Percentiles rank a stretch among this genome's conserved stretches.
Conservation (phyloP, 1,284 basidiomycete genomes). For the Mycosarcoma maydis region DNA sequence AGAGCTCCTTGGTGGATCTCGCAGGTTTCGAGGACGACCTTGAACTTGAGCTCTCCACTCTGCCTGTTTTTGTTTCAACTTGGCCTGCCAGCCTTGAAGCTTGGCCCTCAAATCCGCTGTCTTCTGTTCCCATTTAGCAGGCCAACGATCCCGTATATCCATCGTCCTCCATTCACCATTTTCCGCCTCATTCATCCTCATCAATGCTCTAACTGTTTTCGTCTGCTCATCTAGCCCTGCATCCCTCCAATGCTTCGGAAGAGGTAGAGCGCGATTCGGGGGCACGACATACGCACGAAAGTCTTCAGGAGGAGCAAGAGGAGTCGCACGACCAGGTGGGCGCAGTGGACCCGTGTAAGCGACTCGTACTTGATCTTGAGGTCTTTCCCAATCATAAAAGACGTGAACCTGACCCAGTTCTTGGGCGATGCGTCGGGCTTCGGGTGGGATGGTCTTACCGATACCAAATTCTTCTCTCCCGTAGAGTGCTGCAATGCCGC, state of each 20-base stretch:
- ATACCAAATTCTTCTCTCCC: background rate
- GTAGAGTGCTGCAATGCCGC: constrained; percentile 1
- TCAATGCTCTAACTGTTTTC: background rate
- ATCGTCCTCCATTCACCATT: background rate
- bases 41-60: too few relatives aligned
- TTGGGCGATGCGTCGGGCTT: constrained; percentile 8
- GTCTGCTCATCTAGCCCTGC: background rate
- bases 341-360: background rate
- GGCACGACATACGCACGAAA: background rate
- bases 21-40: too few relatives aligned
- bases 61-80: too few relatives aligned
- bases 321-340: background rate
- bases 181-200: background rate
- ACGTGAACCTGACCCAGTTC: constrained; percentile 3
- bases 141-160: background rate
- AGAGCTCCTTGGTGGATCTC: too few relatives aligned
- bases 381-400: constrained; percentile 4
- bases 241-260: constrained; percentile 1
- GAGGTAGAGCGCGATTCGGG: background rate
- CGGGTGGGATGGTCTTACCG: background rate
- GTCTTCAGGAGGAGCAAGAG: background rate
- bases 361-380: background rate
- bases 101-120: background rate
- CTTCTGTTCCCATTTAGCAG: background rate
- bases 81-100: background rate